phyloP scores from a whole-genome alignment of 176 grass and related monocot species.

The Rhynchospora pubera region DNA sequence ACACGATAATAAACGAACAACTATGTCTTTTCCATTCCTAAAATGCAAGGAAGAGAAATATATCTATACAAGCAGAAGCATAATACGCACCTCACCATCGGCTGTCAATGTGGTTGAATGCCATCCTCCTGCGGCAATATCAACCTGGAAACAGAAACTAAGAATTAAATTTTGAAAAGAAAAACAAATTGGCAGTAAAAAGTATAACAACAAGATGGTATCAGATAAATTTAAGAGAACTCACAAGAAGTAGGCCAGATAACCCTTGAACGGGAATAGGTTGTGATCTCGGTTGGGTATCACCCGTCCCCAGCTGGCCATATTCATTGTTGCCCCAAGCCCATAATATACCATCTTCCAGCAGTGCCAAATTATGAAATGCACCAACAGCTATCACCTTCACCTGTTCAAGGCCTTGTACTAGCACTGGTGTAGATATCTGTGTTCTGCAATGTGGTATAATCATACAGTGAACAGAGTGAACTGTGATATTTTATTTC shows the following conservation, averaged over 20 bases:
- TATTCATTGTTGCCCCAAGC: slow-evolving; percentile 99
- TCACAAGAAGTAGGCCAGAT: slow-evolving; percentile 68
- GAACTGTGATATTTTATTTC: background rate
- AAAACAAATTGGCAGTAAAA: background rate
- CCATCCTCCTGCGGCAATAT: slow-evolving; percentile 96
- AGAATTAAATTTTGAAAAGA: slow-evolving; percentile 24
- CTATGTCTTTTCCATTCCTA: background rate
- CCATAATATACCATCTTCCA: slow-evolving; percentile 77
- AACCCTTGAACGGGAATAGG: slow-evolving; percentile 66
- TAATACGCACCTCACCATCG: slow-evolving; percentile 66
- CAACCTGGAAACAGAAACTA: slow-evolving; percentile 50
- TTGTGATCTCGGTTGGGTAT: slow-evolving; percentile 90
- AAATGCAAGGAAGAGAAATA: background rate
- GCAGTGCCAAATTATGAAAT: slow-evolving; percentile 94
- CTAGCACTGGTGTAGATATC: slow-evolving; percentile 81
- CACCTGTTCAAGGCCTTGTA: slow-evolving; percentile 84
- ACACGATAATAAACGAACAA: background rate
- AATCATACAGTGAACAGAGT: background rate
- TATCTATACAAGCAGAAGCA: background rate
- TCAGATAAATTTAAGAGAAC: slow-evolving; percentile 16
- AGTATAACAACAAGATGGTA: background rate
- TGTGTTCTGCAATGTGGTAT: slow-evolving; percentile 47
- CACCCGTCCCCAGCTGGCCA: slow-evolving; percentile 81
- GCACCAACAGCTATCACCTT: slow-evolving; percentile 87
- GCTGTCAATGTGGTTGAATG: slow-evolving; percentile 88